Conservation (phyloP, 768 basidiomycete genomes). For the Pulveroboletus sp. region DNA sequence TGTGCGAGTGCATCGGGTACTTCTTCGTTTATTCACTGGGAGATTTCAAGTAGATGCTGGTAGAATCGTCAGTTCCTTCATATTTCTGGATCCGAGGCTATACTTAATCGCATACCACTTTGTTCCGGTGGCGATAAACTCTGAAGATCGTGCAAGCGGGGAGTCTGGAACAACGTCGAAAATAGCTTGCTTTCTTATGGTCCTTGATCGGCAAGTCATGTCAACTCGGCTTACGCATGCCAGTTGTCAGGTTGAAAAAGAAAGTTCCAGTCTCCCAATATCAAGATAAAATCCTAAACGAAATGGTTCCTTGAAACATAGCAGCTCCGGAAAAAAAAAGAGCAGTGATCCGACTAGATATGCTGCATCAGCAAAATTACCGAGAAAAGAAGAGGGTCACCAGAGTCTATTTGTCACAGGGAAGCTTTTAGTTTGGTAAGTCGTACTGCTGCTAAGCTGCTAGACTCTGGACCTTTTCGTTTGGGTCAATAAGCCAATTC, state of each 20-base stretch:
- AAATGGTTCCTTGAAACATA: not conserved
- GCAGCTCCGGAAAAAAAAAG: not conserved
- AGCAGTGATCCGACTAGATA: slow-evolving; percentile 3
- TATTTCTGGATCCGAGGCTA: not conserved
- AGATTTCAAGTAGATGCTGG: no score
- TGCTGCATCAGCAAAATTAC: not conserved
- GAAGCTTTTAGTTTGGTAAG: no score
- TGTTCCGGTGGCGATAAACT: slow-evolving; percentile 20
- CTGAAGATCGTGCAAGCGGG: slow-evolving; percentile 6
- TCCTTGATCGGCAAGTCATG: not conserved
- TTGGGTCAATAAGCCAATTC: no score
- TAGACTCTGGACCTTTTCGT: no score
- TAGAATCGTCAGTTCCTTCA: not conserved
- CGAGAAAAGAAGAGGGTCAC: not conserved
- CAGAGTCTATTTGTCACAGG: no score
- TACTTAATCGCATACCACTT: slow-evolving; percentile 3
- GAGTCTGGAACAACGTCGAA: slow-evolving; percentile 3
- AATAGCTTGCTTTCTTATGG: not conserved
- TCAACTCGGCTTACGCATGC: no score
- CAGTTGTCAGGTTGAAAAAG: no score
- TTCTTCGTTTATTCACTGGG: not conserved
- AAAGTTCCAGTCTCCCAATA: no score
- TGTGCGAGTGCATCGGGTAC: no score
- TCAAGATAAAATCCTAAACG: not conserved
- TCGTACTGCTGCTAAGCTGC: no score